Conservation (phyloP, 176 grass and related monocot genomes). For the Raddia distichophylla region DNA sequence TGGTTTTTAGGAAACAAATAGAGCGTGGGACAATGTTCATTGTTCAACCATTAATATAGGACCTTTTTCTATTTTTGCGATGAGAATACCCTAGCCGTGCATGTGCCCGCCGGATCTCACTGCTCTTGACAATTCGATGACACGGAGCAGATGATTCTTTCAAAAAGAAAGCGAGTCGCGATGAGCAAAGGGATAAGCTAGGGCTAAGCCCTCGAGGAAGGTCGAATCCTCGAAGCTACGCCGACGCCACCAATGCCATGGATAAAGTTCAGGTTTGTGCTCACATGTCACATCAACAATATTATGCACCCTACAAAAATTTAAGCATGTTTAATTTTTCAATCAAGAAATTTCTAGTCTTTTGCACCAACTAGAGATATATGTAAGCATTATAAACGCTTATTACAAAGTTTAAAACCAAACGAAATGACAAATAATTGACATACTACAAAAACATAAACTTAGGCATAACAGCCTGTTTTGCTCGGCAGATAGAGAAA, state of each 20-base stretch:
- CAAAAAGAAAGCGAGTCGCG: constrained; percentile 58
- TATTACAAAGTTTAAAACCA: too few relatives aligned
- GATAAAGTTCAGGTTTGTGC: constrained; percentile 73
- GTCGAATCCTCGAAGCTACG: constrained; percentile 42
- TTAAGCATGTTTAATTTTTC: too few relatives aligned
- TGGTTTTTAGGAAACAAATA: too few relatives aligned
- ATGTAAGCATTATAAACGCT: too few relatives aligned
- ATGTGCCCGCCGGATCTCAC: not conserved
- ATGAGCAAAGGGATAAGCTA: constrained; percentile 78
- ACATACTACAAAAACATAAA: too few relatives aligned
- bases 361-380: too few relatives aligned
- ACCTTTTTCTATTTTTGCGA: too few relatives aligned
- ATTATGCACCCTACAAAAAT: not conserved
- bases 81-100: not conserved
- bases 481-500: constrained; percentile 61
- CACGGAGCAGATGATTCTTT: constrained; percentile 59
- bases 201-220: constrained; percentile 61
- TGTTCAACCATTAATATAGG: too few relatives aligned
- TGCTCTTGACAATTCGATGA: constrained; percentile 6
- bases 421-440: too few relatives aligned
- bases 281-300: not conserved
- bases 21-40: too few relatives aligned
- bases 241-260: constrained; percentile 54
- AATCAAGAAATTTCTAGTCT: too few relatives aligned
- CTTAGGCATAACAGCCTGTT: not conserved